Base-by-base conservation (phyloP, 129 eudicot genomes). In the Escallonia herrerae region DNA sequence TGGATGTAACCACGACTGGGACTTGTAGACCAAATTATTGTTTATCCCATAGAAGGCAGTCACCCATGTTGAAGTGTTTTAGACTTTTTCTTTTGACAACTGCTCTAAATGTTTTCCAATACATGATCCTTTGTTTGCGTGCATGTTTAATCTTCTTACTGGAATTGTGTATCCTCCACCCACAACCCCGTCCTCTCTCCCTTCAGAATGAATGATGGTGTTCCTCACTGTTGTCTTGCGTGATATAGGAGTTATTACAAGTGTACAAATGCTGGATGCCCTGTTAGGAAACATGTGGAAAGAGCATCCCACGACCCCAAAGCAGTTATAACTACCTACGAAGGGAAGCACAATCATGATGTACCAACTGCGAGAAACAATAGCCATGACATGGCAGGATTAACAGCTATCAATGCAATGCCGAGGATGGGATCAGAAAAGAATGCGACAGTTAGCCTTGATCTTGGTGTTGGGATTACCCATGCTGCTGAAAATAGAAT, bases 311-410 rank as follows among this genome's bases (percentile, higher is more conserved):
- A 91, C 48, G 97, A 91, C 63, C 97, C 94, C 6, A 91, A 85
- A 83, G 95, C 97, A 4, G 97, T 91, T 37, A 91, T 91, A 76
- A 91, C 97, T 9, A 90, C 97, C 7, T 91, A 91, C n/a, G 96
- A 91, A 66, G 97, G 96, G 55, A 91, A 91, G 71, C 97, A 91
- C 80, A 91, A 87, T 59, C 97, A 91, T 40, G 96, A 91, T 62
- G 97, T 91, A 58, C 96, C 97, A 0, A 77, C 77, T 59, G 86
- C 84, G 5, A 80, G 69, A 72, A 82, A 75, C 53, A 82, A 48
- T 57, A 78, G 63, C 82, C 91, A 87, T 61, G 95, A 84, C 33
- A 14, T 76, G 50, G 69, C 73, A 5, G 81, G 75, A 14, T 44
- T 81, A 0, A 3, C 80, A 7, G 45, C 84, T 11, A 46, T 57